Evolutionary conservation across 106 monocot species (phyloP), one percentile per base, ranked within the genome.

Genomic region (Dendrobium nobile): DNA sequence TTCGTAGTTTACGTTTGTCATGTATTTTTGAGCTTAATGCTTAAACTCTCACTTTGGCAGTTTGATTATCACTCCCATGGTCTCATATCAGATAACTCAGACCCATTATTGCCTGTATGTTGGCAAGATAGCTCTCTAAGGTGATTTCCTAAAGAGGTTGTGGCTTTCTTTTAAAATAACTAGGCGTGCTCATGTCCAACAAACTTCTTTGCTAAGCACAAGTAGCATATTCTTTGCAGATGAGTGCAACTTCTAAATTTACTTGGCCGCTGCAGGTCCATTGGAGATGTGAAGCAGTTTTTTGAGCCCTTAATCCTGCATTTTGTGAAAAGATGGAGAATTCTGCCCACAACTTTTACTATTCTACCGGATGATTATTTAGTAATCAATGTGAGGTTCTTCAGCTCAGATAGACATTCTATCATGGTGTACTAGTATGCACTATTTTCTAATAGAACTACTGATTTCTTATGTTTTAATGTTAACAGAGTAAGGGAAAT

Each of bases 321-420:
- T 72, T 96, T 96, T 85, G 78, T 65, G 42, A 93, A 85, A 27
- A 85, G 79, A 83, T 93, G 85, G 93, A 81, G 77, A 75, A 67
- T 93, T 54, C 72, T 92, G 64, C 79, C 91, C 48, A 88, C 54
- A 78, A 79, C 78, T 54, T 88, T 88, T 43, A 80, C 77, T 54
- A 88, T 96, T 79, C 93, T 82, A 65, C 93, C 96, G 10, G 96
- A 96, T 59, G 91, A 85, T 28, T 96, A 96, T 79, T 86, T 96
- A 41, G 70, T 86, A 54, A 83, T 96, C 42, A 96, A 78, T 77
- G 96, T 96, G 88, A 85, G 90, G 45, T 73, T 78, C 47, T 73
- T 68, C 26, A 28, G 22, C 10, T 73, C 24, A 5, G 27, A 75
- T 9, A 26, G n/a, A 10, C 27, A 37, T 55, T 56, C 20, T 17